Evolutionary conservation across 257 asterid genomes (phyloP).

Genomic region (Agastache rugosa): DNA sequence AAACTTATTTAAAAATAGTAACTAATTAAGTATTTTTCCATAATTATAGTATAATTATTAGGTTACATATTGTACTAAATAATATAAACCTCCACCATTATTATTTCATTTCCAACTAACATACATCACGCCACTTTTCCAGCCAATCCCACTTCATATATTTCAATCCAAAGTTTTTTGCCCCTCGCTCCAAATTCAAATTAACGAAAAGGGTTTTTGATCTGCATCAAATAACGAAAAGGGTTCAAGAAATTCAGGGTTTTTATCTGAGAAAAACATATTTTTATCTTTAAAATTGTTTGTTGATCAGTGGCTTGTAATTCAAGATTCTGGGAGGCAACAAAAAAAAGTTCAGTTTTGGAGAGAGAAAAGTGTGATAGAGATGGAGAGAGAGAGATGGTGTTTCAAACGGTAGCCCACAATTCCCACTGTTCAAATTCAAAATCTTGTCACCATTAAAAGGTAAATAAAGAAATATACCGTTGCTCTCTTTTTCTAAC

Average conservation of each 20-base stretch:
- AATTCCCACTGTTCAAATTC: conserved; percentile 66
- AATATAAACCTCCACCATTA: conserved; percentile 30
- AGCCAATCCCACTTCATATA: conserved; percentile 36
- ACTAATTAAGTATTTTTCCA: not conserved
- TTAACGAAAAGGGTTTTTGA: conserved; percentile 30
- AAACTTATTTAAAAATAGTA: not conserved
- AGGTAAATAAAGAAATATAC: conserved; percentile 47
- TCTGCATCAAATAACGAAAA: conserved; percentile 5
- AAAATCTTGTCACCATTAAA: conserved; percentile 50
- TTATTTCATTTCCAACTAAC: conserved; percentile 32
- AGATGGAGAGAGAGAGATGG: conserved; percentile 40
- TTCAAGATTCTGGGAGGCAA: conserved; percentile 42
- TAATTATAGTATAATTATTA: not conserved
- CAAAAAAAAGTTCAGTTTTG: conserved; percentile 29
- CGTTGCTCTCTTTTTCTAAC: conserved; percentile 58
- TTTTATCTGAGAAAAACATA: not conserved
- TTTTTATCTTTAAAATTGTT: not conserved
- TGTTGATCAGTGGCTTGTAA: conserved; percentile 33
- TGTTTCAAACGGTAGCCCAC: conserved; percentile 55
- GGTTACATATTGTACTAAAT: conserved; percentile 16
- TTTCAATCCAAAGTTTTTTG: conserved; percentile 5
- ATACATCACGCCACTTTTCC: conserved; percentile 35
- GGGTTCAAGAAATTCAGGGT: conserved; percentile 26
- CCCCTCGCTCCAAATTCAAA: conserved; percentile 10
- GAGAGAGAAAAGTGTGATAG: conserved; percentile 31